These are phyloP conservation scores for Arthrobotrys sphaeroides DNA, from an alignment of 2,329 filamentous ascomycete species.

Conservation along the genomic window DNA sequence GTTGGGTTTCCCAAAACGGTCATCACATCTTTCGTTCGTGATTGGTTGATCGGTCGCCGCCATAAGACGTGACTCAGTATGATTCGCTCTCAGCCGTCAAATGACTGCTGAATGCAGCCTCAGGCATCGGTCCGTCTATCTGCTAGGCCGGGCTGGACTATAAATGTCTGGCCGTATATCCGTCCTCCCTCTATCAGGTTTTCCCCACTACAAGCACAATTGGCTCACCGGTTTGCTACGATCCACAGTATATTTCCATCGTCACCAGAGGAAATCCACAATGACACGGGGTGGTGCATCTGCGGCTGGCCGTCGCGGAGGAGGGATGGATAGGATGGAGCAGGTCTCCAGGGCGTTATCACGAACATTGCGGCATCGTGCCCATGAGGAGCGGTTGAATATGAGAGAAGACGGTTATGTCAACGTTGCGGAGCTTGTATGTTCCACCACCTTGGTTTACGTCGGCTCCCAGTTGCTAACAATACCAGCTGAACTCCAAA, in stretches of 20 bases:
- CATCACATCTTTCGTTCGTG: too few species aligned
- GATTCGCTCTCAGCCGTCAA: background rate
- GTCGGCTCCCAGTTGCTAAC: background rate
- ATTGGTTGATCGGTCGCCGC: too few species aligned
- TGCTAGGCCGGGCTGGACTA: too few species aligned
- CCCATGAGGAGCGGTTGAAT: constrained; percentile 69
- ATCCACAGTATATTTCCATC: background rate
- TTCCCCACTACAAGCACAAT: background rate
- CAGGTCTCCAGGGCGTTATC: constrained; percentile 65
- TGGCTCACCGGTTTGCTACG: background rate
- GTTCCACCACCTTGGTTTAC: background rate
- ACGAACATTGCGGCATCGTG: constrained; percentile 71
- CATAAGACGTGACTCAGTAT: too few species aligned
- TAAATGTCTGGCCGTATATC: background rate
- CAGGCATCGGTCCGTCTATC: background rate
- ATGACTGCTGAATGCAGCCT: too few species aligned
- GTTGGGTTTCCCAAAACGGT: too few species aligned
- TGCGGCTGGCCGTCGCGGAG: constrained; percentile 15
- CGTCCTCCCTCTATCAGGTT: background rate
- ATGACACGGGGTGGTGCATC: constrained; percentile 14
- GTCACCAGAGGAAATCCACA: background rate
- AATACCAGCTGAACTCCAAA: constrained; percentile 66
- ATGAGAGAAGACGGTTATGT: constrained; percentile 71
- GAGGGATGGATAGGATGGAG: constrained; percentile 25
- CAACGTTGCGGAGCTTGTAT: constrained; percentile 68